Percentiles rank a stretch among this genome's conserved stretches.
Evolutionary conservation across 1,284 basidiomycete genomes (phyloP).

Genomic region (Laetiporus sulphureus): DNA sequence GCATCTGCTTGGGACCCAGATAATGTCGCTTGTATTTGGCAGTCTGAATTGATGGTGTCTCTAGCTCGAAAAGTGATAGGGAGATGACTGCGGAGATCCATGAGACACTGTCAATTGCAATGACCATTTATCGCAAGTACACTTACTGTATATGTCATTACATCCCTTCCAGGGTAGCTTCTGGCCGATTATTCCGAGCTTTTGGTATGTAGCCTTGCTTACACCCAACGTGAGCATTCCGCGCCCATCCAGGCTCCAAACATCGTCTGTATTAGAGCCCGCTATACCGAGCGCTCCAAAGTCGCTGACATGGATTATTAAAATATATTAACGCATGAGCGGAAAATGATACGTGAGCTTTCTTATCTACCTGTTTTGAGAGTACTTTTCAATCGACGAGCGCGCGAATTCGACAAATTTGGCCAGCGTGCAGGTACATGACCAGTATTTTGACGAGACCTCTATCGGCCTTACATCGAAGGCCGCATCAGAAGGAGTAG

Average conservation of each 20-base stretch:
- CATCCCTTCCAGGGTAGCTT: conserved; percentile 35
- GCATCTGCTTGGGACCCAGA: too few species aligned
- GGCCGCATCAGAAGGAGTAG: conserved; percentile 29
- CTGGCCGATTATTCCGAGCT: conserved; percentile 48
- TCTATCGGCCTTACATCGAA: conserved; percentile 31
- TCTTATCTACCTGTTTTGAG: too few species aligned
- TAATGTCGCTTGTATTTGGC: too few species aligned
- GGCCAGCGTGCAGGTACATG: conserved; percentile 32
- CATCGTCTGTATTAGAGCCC: conserved; percentile 34
- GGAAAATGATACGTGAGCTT: too few species aligned
- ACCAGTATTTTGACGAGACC: conserved; percentile 36
- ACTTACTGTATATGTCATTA: conserved; percentile 42
- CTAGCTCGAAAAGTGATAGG: too few species aligned
- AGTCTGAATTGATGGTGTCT: too few species aligned
- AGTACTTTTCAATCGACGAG: too few species aligned
- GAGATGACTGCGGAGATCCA: too few species aligned
- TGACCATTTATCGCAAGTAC: too few species aligned
- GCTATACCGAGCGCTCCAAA: conserved; percentile 25
- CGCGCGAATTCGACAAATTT: conserved; percentile 32
- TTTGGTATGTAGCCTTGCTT: conserved; percentile 47
- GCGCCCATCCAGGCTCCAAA: conserved; percentile 58
- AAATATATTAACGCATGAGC: conserved; percentile 16
- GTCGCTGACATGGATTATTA: conserved; percentile 11
- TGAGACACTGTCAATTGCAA: conserved; percentile 26
- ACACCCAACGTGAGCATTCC: conserved; percentile 50